Evolutionary conservation across 768 basidiomycete genomes (phyloP).

Genomic region (Amylocystis lapponica): DNA sequence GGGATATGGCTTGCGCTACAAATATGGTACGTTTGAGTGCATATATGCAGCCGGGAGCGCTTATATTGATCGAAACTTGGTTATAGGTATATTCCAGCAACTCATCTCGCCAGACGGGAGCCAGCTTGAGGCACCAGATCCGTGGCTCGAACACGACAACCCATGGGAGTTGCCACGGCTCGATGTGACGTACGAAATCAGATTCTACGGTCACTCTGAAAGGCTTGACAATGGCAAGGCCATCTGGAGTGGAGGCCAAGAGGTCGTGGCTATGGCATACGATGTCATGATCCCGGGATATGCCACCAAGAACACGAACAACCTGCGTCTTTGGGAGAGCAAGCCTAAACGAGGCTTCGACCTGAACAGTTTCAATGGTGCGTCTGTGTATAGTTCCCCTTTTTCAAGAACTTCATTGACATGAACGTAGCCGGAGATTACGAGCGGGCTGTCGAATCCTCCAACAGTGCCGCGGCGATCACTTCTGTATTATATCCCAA

Average conservation of each 20-base stretch:
- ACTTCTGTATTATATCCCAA: slow-evolving; percentile 96
- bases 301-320: slow-evolving; percentile 82
- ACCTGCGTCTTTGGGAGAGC: slow-evolving; percentile 79
- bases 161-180: slow-evolving; percentile 86
- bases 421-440: slow-evolving; percentile 98
- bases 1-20: slow-evolving; percentile 92
- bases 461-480: slow-evolving; percentile 88
- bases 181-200: slow-evolving; percentile 79
- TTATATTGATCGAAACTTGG: not conserved
- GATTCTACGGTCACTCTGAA: slow-evolving; percentile 86
- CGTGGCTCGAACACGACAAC: slow-evolving; percentile 85
- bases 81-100: slow-evolving; percentile 74
- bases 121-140: slow-evolving; percentile 88
- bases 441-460: slow-evolving; percentile 80
- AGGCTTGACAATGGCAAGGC: slow-evolving; percentile 57
- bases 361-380: slow-evolving; percentile 91
- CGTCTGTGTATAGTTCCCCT: slow-evolving; percentile 9
- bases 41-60: not conserved
- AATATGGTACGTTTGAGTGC: slow-evolving; percentile 52
- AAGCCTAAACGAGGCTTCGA: slow-evolving; percentile 90
- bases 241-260: slow-evolving; percentile 84
- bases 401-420: not conserved
- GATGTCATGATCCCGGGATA: slow-evolving; percentile 94
- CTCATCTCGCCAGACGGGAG: slow-evolving; percentile 77
- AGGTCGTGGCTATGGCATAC: slow-evolving; percentile 90